Conservation (phyloP, 2,329 filamentous ascomycete species). For the Phaeophleospora eucalypticola region DNA sequence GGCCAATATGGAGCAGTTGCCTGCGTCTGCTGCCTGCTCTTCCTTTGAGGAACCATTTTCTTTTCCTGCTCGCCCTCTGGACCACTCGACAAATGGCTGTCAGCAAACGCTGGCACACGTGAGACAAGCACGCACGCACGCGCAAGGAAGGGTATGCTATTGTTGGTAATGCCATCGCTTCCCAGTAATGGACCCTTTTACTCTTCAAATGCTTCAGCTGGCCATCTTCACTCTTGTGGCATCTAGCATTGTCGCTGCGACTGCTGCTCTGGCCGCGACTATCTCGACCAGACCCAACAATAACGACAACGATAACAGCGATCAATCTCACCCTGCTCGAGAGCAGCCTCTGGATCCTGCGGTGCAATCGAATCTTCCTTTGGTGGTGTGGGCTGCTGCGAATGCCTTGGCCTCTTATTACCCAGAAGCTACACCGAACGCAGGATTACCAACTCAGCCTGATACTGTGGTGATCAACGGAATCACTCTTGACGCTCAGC, state of each 20-base stretch:
- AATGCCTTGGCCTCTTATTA: background rate
- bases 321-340: no score
- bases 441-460: background rate
- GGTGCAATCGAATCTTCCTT: background rate
- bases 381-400: conserved; percentile 2
- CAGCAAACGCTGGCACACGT: no score
- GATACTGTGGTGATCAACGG: conserved; percentile 7
- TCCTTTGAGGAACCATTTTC: no score
- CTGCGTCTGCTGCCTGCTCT: no score
- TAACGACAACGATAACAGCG: background rate
- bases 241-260: background rate
- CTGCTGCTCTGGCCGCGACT: background rate
- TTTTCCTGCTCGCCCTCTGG: no score
- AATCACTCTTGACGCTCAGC: conserved; percentile 1
- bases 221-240: background rate
- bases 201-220: background rate
- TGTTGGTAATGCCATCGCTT: background rate
- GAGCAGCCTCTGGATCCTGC: background rate
- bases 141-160: background rate
- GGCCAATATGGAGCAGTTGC: no score
- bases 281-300: background rate
- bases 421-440: background rate
- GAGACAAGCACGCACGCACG: no score
- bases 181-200: background rate
- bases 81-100: no score